A percentile compares a stretch with the other conserved stretches of the same genome.
phyloP scores from a whole-genome alignment of 2,329 filamentous ascomycete genomes.

The Colletotrichum destructivum region DNA sequence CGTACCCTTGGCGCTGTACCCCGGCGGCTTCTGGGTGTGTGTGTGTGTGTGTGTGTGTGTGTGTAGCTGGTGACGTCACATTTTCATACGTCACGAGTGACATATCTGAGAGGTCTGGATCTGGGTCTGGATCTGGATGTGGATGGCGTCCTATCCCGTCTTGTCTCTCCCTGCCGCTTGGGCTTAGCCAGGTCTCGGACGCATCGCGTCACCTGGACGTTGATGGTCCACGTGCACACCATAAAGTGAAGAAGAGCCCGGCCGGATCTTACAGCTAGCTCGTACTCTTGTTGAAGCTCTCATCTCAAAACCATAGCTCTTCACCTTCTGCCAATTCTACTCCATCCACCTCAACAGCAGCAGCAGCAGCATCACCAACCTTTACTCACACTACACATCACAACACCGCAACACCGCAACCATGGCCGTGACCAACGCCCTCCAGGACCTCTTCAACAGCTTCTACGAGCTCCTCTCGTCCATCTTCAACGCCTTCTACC shows the following conservation, averaged over 20 bases:
- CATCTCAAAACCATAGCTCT: background rate
- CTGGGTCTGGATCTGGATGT: too few species aligned
- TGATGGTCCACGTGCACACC: constrained; percentile 17
- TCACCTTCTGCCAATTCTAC: background rate
- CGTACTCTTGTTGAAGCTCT: background rate
- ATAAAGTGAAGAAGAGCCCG: constrained; percentile 16
- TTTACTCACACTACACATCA: background rate
- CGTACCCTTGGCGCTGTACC: background rate
- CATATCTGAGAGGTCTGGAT: background rate
- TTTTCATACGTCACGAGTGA: constrained; percentile 37
- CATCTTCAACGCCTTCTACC: constrained; percentile 53
- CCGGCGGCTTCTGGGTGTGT: background rate
- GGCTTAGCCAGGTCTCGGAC: constrained; percentile 26
- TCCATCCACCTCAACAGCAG: background rate
- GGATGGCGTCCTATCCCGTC: background rate
- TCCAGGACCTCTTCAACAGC: constrained; percentile 57
- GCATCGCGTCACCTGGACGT: constrained; percentile 34
- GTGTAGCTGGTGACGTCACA: constrained; percentile 44
- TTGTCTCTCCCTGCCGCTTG: background rate
- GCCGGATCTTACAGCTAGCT: background rate
- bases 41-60: background rate
- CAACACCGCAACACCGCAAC: constrained; percentile 29
- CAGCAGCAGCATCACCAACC: background rate
- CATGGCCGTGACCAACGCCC: constrained; percentile 55
- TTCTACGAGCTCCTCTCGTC: constrained; percentile 59